Base-by-base conservation (phyloP, 257 asterid species). In the Solanum pimpinellifolium region DNA sequence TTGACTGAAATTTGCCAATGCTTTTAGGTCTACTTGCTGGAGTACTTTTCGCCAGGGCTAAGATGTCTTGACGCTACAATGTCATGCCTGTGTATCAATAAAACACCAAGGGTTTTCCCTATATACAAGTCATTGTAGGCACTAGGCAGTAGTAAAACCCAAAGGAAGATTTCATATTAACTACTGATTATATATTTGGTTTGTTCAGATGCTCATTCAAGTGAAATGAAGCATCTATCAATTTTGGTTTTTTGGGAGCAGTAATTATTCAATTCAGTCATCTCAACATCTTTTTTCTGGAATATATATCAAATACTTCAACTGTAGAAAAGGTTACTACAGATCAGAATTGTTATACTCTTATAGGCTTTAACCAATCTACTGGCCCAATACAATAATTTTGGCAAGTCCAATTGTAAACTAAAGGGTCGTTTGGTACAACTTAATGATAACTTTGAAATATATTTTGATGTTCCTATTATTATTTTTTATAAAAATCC, bases 21-120 rank as follows among this genome's bases (percentile, higher is more conserved):
- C 2, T 66, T 87, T 39, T 90, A 92, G 94, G 94, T 75, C 75
- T 92, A 73, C 91, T 92, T 86, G 94, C 94, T 65, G 94, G 94
- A 52, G 77, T 92, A 77, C 75, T 92, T 42, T 92, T 92, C 66
- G 94, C 92, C 46, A 86, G 86, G 91, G 94, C 94, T 46, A 92
- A 92, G 85, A 90, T 92, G 93, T 90, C 94, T 7, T 88, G 72
- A 89, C 68, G 21, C 31, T 25, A 9, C 35, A 12, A 69, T 25
- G 42, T 9, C 69, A 20, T 11, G 70, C 69, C 1, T 49, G 23
- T 81, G 21, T 81, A 52, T 49, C 69, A 29, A 49, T 31, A 18
- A 31, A 31, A 29, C 46, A 27, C 42, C 68, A 47, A 80, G 10
- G 18, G 85, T 49, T 56, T 56, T 56, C 25, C 25, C 65, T 56